Evolutionary conservation across 257 asterid species (phyloP).

Genomic region (Galeopsis tetrahit): DNA sequence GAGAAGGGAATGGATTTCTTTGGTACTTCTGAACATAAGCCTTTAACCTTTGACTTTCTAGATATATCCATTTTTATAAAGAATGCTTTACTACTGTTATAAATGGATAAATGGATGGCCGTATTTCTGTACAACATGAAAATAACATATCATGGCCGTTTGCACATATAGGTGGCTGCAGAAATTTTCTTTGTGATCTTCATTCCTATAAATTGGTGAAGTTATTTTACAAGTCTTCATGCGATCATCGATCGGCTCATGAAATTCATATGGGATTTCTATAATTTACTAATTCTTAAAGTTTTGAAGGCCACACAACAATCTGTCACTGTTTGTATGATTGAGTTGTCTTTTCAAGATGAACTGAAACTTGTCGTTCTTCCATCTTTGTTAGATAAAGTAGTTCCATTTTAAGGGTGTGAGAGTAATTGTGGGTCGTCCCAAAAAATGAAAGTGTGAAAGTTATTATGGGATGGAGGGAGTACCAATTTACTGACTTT

Average conservation of each 20-base stretch:
- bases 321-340: slow-evolving; percentile 3
- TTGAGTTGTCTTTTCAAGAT: neutral
- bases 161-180: slow-evolving; percentile 4
- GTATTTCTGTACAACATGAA: neutral
- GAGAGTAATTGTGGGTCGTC: no score
- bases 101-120: neutral
- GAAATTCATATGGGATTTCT: neutral
- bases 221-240: neutral
- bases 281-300: neutral
- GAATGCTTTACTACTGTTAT: neutral
- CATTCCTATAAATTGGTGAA: slow-evolving; percentile 8
- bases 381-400: neutral
- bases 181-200: slow-evolving; percentile 6
- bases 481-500: neutral
- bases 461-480: no score
- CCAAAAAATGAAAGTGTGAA: no score
- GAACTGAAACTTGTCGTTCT: slow-evolving; percentile 1
- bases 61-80: neutral
- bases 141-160: neutral
- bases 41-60: neutral
- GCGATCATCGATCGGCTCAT: neutral
- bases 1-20: neutral
- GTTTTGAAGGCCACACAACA: neutral
- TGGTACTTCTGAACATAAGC: neutral
- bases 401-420: no score